Evolutionary conservation across 2,329 filamentous ascomycete species (phyloP).

Genomic region (Aspergillus arachidicola): DNA sequence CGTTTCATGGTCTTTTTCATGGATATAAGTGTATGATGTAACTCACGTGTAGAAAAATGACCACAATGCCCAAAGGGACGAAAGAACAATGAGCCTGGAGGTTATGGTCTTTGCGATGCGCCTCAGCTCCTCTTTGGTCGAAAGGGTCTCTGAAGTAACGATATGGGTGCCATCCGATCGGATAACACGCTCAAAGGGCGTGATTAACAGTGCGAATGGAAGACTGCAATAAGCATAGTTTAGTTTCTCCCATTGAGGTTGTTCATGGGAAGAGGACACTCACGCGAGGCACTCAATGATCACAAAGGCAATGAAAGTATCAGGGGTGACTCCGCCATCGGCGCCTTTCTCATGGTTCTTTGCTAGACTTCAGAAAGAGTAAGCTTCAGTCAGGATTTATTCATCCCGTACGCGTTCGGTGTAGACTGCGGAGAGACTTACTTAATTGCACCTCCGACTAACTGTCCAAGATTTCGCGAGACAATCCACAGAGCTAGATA

Average conservation of each 20-base stretch:
- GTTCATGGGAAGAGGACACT: conserved; percentile 11
- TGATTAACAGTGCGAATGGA: conserved; percentile 51
- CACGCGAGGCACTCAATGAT: conserved; percentile 51
- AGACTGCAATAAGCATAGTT: conserved; percentile 26
- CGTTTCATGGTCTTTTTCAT: not conserved
- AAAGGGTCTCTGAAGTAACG: conserved; percentile 44
- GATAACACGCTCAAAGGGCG: conserved; percentile 49
- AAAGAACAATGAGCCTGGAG: conserved; percentile 44
- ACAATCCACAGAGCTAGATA: conserved; percentile 54
- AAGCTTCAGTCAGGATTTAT: not conserved
- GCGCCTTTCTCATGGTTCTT: conserved; percentile 42
- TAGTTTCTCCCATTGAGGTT: too few relatives aligned
- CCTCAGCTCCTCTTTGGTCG: conserved; percentile 44
- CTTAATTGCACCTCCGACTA: conserved; percentile 53
- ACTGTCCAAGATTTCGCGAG: conserved; percentile 50
- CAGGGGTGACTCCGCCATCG: conserved; percentile 44
- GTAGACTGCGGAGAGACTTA: conserved; percentile 24
- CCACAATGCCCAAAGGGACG: conserved; percentile 49
- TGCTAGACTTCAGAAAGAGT: conserved; percentile 28
- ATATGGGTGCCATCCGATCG: conserved; percentile 50
- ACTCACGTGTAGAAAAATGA: conserved; percentile 49
- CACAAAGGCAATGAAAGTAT: conserved; percentile 52
- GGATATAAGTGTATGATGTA: not conserved
- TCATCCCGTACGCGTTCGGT: not conserved
- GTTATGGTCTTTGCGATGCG: conserved; percentile 43